Evolutionary conservation across 2,329 filamentous ascomycete genomes (phyloP).

Genomic region (Monilinia laxa): DNA sequence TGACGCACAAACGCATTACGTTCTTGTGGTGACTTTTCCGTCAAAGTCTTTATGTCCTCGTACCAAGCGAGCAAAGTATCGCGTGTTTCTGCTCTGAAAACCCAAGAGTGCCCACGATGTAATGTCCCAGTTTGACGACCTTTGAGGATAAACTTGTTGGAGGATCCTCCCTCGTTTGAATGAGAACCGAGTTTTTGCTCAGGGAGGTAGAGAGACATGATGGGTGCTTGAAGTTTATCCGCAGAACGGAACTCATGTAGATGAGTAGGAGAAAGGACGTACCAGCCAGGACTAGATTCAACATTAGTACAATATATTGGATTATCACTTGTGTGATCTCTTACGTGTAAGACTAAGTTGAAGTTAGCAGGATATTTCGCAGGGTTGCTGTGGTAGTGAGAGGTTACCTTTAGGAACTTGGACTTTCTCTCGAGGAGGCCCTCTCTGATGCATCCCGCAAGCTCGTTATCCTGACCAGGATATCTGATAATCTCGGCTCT

Average conservation of each 20-base stretch:
- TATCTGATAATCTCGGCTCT: constrained; percentile 83
- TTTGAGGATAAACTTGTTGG: constrained; percentile 97
- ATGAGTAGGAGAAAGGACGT: constrained; percentile 93
- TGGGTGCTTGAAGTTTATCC: constrained; percentile 83
- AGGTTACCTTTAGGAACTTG: constrained; percentile 70
- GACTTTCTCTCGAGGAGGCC: constrained; percentile 96
- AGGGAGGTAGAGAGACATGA: constrained; percentile 94
- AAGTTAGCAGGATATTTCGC: constrained; percentile 13
- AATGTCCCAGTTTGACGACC: constrained; percentile 89
- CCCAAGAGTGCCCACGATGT: constrained; percentile 78
- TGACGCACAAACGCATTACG: constrained; percentile 82
- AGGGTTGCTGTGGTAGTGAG: background rate
- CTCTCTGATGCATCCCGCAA: constrained; percentile 77
- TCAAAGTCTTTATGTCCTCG: constrained; percentile 86
- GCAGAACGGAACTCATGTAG: constrained; percentile 99
- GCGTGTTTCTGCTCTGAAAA: constrained; percentile 69
- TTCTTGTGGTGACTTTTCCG: constrained; percentile 84
- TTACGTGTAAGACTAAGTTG: constrained; percentile 41
- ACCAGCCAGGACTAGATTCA: constrained; percentile 50
- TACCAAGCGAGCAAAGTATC: constrained; percentile 97
- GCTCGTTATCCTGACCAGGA: constrained; percentile 82
- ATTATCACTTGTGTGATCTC: background rate
- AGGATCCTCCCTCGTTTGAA: constrained; percentile 76
- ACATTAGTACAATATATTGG: constrained; percentile 9
- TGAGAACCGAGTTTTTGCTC: constrained; percentile 96